phyloP scores from a whole-genome alignment of 1,139 yeast genomes.

The Geotrichum citri-aurantii region DNA sequence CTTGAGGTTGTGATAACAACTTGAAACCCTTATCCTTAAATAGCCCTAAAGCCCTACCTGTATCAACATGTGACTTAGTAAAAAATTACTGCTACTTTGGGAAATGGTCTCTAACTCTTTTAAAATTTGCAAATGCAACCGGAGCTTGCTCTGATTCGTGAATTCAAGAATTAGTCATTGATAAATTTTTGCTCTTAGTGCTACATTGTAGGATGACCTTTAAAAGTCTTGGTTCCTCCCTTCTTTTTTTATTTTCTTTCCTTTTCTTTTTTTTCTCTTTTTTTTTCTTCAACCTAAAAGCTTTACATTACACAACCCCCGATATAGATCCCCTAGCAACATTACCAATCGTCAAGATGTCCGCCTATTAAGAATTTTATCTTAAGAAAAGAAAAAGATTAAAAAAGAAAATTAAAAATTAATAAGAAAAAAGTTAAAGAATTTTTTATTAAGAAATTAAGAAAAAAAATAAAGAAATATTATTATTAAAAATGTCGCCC shows the following conservation, averaged over 20 bases:
- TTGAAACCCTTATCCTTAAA: neutral
- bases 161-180: neutral
- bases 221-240: conserved; percentile 9
- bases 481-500: conserved; percentile 17
- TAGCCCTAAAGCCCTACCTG: conserved; percentile 10
- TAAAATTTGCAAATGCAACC: neutral
- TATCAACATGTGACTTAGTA: neutral
- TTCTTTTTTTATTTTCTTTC: neutral
- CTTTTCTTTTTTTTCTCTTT: conserved; percentile 10
- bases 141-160: neutral
- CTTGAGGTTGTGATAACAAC: neutral
- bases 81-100: neutral
- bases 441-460: conserved; percentile 2
- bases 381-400: conserved; percentile 16
- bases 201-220: neutral
- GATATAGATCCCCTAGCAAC: conserved; percentile 4
- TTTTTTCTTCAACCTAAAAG: conserved; percentile 10
- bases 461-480: conserved; percentile 8
- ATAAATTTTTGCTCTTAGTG: neutral
- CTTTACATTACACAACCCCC: conserved; percentile 3
- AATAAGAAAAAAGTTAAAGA: conserved; percentile 10
- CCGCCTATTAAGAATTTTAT: conserved; percentile 20
- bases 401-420: conserved; percentile 11
- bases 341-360: conserved; percentile 18
- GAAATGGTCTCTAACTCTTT: neutral